These are phyloP conservation scores for Cercospora sp. DNA, from an alignment of 2,329 filamentous ascomycete genomes.

Conservation along the genomic window DNA sequence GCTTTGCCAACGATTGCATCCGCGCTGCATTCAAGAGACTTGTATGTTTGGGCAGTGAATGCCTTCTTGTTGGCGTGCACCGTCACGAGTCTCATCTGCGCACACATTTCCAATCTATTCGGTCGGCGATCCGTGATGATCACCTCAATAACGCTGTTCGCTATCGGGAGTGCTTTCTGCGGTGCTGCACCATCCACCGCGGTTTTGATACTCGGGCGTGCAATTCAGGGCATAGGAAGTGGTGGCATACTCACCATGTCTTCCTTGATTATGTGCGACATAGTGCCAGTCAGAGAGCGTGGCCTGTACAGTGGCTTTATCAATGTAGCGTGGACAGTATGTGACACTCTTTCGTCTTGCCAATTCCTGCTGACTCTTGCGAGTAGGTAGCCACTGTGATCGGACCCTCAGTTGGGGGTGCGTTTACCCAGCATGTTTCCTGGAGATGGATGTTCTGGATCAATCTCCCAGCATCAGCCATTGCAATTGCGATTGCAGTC, in stretches of 20 bases:
- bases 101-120: constrained; percentile 52
- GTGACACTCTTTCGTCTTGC: constrained; percentile 55
- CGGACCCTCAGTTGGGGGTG: constrained; percentile 66
- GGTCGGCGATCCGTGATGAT: constrained; percentile 62
- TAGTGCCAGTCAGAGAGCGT: constrained; percentile 14
- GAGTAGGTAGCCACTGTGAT: constrained; percentile 39
- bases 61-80: constrained; percentile 53
- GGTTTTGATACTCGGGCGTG: constrained; percentile 61
- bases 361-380: constrained; percentile 36
- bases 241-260: constrained; percentile 60
- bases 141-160: constrained; percentile 60
- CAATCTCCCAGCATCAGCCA: constrained; percentile 55
- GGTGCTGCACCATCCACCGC: constrained; percentile 53
- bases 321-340: constrained; percentile 63
- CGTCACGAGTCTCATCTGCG: constrained; percentile 33
- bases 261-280: constrained; percentile 40
- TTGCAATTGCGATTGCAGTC: constrained; percentile 54
- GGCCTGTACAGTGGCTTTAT: constrained; percentile 55
- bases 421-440: constrained; percentile 62
- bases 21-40: constrained; percentile 53
- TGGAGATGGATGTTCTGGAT: constrained; percentile 61
- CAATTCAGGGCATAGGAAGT: constrained; percentile 61
- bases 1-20: constrained; percentile 28
- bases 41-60: constrained; percentile 56
- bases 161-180: constrained; percentile 54